These are phyloP conservation scores for Petunia hybrid DNA, from an alignment of 305 asterid species.

Conservation along the genomic window DNA sequence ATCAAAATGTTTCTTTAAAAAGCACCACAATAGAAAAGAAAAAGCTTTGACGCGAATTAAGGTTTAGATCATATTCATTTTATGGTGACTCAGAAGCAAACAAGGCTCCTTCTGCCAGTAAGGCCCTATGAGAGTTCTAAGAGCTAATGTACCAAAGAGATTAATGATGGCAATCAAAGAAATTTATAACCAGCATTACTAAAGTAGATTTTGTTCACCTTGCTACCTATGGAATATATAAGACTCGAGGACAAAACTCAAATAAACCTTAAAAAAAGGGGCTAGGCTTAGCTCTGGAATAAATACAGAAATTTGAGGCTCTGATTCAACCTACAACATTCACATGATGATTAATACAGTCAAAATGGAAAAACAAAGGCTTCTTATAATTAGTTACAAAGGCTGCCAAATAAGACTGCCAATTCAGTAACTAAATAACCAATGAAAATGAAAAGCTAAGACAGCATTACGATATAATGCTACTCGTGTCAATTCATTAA, in stretches of 20 bases:
- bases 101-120: not conserved
- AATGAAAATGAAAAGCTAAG: not conserved
- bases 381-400: not conserved
- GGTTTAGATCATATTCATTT: not conserved
- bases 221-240: not conserved
- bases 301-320: not conserved
- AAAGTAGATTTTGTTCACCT: not conserved
- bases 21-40: not conserved
- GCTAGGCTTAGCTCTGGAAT: not conserved
- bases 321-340: not conserved
- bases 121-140: not conserved
- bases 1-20: not conserved
- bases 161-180: not conserved
- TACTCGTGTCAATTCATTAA: not conserved
- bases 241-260: not conserved
- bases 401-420: not conserved
- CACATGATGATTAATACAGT: not conserved
- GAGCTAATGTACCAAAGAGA: not conserved
- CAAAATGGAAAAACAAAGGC: not conserved
- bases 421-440: not conserved
- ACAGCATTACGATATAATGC: not conserved
- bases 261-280: not conserved
- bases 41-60: not conserved
- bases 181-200: not conserved
- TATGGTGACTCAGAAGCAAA: not conserved